Evolutionary conservation across 495 filamentous ascomycete species (phyloP).

Genomic region (Chaetomium fimeti): DNA sequence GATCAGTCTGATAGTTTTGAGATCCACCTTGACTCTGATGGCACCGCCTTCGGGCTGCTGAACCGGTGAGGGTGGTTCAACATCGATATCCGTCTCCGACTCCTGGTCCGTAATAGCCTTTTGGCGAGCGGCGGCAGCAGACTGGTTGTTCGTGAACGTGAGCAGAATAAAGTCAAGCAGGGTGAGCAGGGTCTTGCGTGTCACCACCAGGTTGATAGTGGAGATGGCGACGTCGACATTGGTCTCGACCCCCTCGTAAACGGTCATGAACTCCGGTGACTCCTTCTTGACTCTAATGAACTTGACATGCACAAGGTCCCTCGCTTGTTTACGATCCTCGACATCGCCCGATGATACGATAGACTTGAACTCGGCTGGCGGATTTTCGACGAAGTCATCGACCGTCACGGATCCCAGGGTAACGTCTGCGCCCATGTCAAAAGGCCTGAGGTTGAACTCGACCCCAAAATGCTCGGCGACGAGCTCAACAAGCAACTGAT

Average conservation of each 20-base stretch:
- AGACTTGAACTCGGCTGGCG: slow-evolving; percentile 89
- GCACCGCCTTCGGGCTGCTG: slow-evolving; percentile 42
- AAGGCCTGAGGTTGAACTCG: slow-evolving; percentile 82
- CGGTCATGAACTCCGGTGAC: slow-evolving; percentile 86
- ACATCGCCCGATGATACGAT: slow-evolving; percentile 87
- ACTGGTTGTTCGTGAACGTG: slow-evolving; percentile 76
- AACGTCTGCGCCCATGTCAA: slow-evolving; percentile 88
- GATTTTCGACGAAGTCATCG: slow-evolving; percentile 90
- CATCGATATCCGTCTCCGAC: slow-evolving; percentile 38
- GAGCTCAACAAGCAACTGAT: slow-evolving; percentile 83
- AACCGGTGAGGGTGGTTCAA: slow-evolving; percentile 33
- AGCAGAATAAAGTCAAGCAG: slow-evolving; percentile 94
- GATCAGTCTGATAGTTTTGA: slow-evolving; percentile 90
- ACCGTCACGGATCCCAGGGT: slow-evolving; percentile 82
- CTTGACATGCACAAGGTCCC: slow-evolving; percentile 83
- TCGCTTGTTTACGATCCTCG: slow-evolving; percentile 61
- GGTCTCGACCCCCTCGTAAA: slow-evolving; percentile 88
- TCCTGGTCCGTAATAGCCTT: slow-evolving; percentile 41
- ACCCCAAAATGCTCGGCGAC: slow-evolving; percentile 87
- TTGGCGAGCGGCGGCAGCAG: slow-evolving; percentile 36
- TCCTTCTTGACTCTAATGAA: slow-evolving; percentile 85
- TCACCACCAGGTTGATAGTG: slow-evolving; percentile 93
- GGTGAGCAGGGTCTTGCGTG: slow-evolving; percentile 86
- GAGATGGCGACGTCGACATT: slow-evolving; percentile 90
- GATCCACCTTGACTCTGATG: slow-evolving; percentile 77